Percentiles rank a stretch among this genome's conserved stretches.
phyloP scores from a whole-genome alignment of 257 asterid genomes.

The Coffea canephora region DNA sequence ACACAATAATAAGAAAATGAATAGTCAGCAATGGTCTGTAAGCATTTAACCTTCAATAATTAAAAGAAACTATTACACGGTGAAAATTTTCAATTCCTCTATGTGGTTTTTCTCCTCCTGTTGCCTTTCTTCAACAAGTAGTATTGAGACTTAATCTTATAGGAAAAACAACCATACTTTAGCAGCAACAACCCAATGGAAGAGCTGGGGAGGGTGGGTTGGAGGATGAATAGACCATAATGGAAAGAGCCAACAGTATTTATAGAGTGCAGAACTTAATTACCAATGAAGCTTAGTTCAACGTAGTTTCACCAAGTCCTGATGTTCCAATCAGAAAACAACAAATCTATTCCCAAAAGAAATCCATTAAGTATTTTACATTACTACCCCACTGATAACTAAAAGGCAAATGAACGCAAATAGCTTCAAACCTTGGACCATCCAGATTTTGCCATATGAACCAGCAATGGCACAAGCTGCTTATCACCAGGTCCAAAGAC shows the following conservation, averaged over 20 bases:
- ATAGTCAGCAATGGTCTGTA: background rate
- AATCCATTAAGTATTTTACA: background rate
- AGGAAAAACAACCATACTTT: background rate
- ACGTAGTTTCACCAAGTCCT: background rate
- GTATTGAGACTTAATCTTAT: no score
- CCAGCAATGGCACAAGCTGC: constrained; percentile 56
- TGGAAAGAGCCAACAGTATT: background rate
- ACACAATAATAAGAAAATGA: background rate
- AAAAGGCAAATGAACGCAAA: constrained; percentile 7
- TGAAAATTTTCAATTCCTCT: background rate
- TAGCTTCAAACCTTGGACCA: constrained; percentile 77
- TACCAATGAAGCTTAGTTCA: background rate
- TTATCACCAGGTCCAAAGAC: constrained; percentile 86
- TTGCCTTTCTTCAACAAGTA: background rate
- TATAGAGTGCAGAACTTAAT: background rate
- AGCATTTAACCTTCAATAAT: background rate
- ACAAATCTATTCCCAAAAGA: background rate
- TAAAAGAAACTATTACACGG: background rate
- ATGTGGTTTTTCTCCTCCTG: background rate
- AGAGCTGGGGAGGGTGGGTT: background rate
- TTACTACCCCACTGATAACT: background rate
- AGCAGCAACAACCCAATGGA: background rate
- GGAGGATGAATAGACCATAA: background rate
- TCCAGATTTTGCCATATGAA: constrained; percentile 58
- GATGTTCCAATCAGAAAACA: background rate